A percentile compares a stretch with the other conserved stretches of the same genome.
Evolutionary conservation across 495 filamentous ascomycete species (phyloP).

Genomic region (Podospora tetraspora): DNA sequence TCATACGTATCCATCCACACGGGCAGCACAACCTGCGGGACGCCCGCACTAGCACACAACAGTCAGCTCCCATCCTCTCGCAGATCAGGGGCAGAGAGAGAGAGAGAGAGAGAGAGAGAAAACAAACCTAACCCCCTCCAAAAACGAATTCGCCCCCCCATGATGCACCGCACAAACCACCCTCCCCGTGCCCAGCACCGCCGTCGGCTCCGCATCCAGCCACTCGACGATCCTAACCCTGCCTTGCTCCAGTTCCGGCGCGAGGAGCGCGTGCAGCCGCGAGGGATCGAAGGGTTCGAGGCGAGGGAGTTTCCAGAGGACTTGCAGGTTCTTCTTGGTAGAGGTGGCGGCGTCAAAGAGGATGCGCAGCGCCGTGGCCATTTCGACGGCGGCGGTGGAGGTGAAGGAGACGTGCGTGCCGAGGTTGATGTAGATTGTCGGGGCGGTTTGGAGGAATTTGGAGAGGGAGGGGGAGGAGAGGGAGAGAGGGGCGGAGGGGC

Average conservation of each 20-base stretch:
- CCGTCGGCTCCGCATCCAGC: constrained; percentile 36
- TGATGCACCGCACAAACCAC: constrained; percentile 41
- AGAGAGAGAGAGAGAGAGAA: too few species aligned
- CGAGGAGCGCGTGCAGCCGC: constrained; percentile 14
- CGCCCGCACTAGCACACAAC: constrained; percentile 34
- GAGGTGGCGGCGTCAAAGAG: constrained; percentile 20
- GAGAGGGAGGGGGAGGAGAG: constrained; percentile 31
- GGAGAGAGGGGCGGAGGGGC: constrained; percentile 30
- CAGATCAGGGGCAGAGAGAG: too few species aligned
- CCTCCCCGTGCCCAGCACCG: constrained; percentile 33
- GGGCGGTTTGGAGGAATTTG: constrained; percentile 29
- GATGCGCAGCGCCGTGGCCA: constrained; percentile 33
- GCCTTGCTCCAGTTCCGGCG: constrained; percentile 19
- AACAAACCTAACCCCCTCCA: constrained; percentile 37
- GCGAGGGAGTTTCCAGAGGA: constrained; percentile 41
- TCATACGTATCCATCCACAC: constrained; percentile 54
- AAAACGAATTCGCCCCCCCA: constrained; percentile 42
- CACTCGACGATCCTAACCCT: constrained; percentile 31
- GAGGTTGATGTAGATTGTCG: constrained; percentile 40
- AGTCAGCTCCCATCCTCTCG: background rate
- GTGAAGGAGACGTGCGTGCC: constrained; percentile 30
- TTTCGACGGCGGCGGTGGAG: constrained; percentile 20
- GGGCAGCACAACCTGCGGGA: constrained; percentile 48
- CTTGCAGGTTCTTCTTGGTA: constrained; percentile 22
- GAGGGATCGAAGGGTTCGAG: constrained; percentile 8